Evolutionary conservation across 441 rosid species (phyloP).

Genomic region (Corymbia calophylla): DNA sequence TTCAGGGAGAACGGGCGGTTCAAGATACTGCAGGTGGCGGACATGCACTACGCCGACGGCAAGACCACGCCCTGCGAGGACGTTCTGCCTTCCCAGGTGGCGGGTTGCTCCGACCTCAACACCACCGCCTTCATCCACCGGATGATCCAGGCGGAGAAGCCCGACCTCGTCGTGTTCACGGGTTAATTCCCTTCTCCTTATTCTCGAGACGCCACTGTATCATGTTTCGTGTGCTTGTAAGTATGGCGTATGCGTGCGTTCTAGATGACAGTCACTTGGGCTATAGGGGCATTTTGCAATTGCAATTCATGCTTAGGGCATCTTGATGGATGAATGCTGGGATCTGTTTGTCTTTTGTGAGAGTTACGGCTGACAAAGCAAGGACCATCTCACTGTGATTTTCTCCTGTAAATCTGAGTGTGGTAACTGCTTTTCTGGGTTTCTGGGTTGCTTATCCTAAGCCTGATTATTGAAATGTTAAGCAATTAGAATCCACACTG

Average conservation of each 20-base stretch:
- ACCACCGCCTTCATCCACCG: background rate
- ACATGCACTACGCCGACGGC: background rate
- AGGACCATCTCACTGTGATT: background rate
- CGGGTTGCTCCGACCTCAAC: background rate
- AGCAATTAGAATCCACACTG: background rate
- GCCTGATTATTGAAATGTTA: background rate
- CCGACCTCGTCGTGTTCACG: background rate
- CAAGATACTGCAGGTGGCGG: background rate
- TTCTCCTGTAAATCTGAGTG: background rate
- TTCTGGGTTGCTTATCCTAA: background rate
- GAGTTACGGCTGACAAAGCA: background rate
- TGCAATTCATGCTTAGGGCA: background rate
- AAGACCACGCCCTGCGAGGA: background rate
- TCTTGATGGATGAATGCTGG: background rate
- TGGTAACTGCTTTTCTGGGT: background rate
- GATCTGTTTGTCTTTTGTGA: background rate
- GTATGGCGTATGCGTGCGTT: background rate
- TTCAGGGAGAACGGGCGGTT: background rate
- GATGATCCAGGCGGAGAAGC: background rate
- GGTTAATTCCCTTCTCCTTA: background rate
- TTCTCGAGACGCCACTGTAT: background rate
- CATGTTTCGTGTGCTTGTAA: too few relatives aligned
- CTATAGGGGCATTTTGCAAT: background rate
- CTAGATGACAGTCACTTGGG: background rate
- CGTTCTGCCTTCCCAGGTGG: background rate